Base-by-base conservation (phyloP, 1,284 basidiomycete genomes). In the Trichosporon sp. region DNA sequence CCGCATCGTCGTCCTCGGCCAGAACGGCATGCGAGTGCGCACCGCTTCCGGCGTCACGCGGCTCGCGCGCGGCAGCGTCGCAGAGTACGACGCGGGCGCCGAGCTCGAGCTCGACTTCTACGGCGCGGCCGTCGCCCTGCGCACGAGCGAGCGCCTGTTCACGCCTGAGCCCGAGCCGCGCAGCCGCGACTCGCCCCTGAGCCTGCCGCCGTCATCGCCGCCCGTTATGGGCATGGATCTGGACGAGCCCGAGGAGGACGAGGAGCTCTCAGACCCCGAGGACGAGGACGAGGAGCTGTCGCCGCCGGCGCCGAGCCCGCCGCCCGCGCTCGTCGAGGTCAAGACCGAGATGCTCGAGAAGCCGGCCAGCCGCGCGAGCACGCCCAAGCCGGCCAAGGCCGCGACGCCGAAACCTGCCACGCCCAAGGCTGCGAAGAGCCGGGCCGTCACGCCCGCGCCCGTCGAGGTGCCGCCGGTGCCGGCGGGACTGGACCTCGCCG, bases 21-120 rank as follows among this genome's bases (percentile, higher is more conserved):
- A 82, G 73, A 83, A 83, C 71, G 81, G 81, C n/a, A 69, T 80
- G 31, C 74, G 76, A 18, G 72, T 83, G 25, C 64, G 68, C 11
- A 34, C 63, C 9, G 21, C 34, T 5, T n/a, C 47, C 15, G 51
- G 29, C 18, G 25, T 15, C 11, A 60, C 25, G 25, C 47, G 65
- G n/a, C 32, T 47, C 35, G 23, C 64, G 13, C 65, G 53, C 7
- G 75, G 75, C 18, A 32, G 66, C 12, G 58, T 70, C 0, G 65
- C 67, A 7, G 47, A 56, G 32, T 71, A 72, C 18, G 34, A 68
- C 0, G 38, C 68, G 2, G 68, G 68, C 3, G 51, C 62, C 11
- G 13, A 23, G 8, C 73, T 79, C 31, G 72, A 74, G 51, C 60
- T 83, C 25, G 77, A 81, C 70, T 83, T 83, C 64, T 81, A 80